Evolutionary conservation across 2,329 filamentous ascomycete species (phyloP).

Genomic region (Colletotrichum sp.): DNA sequence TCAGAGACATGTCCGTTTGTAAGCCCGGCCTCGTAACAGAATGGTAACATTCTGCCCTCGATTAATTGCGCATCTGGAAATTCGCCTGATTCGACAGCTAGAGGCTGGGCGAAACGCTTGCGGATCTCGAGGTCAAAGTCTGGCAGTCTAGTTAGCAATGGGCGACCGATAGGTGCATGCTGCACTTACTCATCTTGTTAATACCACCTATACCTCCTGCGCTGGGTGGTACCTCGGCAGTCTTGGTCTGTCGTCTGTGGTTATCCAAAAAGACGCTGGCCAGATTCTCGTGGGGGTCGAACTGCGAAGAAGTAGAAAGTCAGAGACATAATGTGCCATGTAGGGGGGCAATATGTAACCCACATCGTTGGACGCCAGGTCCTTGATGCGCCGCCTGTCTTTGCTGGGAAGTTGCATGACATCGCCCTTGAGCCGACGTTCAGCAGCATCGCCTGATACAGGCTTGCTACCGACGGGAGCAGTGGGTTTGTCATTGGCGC

Average conservation of each 20-base stretch:
- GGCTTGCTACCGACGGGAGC: constrained; percentile 63
- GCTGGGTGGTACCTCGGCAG: constrained; percentile 68
- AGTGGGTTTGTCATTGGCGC: constrained; percentile 71
- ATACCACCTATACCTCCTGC: constrained; percentile 63
- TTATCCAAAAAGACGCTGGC: constrained; percentile 57
- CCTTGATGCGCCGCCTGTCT: constrained; percentile 71
- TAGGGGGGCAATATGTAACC: constrained; percentile 27
- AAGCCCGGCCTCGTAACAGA: constrained; percentile 71
- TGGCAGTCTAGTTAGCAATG: constrained; percentile 28
- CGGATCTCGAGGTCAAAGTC: constrained; percentile 71
- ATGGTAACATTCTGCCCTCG: constrained; percentile 68
- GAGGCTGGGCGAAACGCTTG: constrained; percentile 67
- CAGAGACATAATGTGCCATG: constrained; percentile 18
- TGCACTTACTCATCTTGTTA: constrained; percentile 76
- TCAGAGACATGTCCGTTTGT: constrained; percentile 63
- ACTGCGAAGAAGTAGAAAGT: constrained; percentile 37
- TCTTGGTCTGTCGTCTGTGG: constrained; percentile 47
- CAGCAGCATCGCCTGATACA: constrained; percentile 67
- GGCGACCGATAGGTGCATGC: background rate
- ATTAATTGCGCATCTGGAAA: constrained; percentile 70
- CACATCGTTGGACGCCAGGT: constrained; percentile 66
- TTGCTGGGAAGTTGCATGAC: constrained; percentile 73
- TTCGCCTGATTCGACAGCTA: constrained; percentile 72
- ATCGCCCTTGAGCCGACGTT: constrained; percentile 69
- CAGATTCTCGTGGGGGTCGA: constrained; percentile 60